Base-by-base conservation (phyloP, 2,329 filamentous ascomycete species). In the Epichloe elymi region DNA sequence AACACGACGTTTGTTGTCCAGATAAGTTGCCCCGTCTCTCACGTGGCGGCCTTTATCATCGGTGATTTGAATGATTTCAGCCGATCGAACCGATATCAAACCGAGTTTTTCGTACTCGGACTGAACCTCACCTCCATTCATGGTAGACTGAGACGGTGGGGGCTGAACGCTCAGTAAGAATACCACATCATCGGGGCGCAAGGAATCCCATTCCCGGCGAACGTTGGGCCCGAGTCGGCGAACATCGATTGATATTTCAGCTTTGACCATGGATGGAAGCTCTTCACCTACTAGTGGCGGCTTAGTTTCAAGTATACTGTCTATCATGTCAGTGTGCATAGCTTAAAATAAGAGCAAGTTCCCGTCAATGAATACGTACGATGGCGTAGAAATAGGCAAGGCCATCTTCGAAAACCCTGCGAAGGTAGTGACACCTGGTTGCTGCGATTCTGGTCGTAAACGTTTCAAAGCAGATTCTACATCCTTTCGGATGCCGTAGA, bases 401-500 rank as follows among this genome's bases (percentile, higher is more conserved):
- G 89, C 90, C 90, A 97, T 95, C 60, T 82, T 88, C 2, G 91
- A 94, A 59, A 87, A 89, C 0, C 93, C 91, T 12, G 84, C 75
- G 62, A 97, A 97, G 5, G 71, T 74, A 0, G 78, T 83, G 55
- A 81, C 79, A n/a, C 83, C 85, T 38, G 79, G 73, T 40, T 76
- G 76, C 53, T 74, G 76, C 20, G 71, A 63, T 56, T 83, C 80
- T 2, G 91, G 90, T 57, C 85, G 81, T 53, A 98, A 70, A 44
- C 88, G 82, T 61, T 86, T 86, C 48, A 97, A 64, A 6, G 85
- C 82, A 46, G 87, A 80, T 63, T 95, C 88, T 52, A 98, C 82
- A 63, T 98, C 88, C 61, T 89, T 91, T 44, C 89, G 82, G 53
- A 98, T 91, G 54, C 88, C 87, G 65, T 94, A 97, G 64, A 97